Evolutionary conservation across 345 rosid species (phyloP), one percentile per base, ranked within the genome.

Genomic region (Atalantia buxifolia): DNA sequence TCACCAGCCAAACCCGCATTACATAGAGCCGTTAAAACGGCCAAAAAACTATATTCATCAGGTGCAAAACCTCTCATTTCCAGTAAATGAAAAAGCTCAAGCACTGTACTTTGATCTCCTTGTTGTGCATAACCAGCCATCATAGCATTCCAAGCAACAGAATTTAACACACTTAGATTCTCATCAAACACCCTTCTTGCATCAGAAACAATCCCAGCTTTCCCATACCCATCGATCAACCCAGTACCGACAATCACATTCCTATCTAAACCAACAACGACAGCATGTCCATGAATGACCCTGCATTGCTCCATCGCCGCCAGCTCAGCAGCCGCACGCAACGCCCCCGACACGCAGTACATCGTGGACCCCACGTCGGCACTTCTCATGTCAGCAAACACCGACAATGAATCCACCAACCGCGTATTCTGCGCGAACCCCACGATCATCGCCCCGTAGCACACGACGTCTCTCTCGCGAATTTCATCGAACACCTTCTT

Each of bases 101-200:
- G 55, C 9, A 77, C 87, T 0, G 85, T 65, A n/a, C 38, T 48
- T 2, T 55, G 57, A 77, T 86, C 83, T 9, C 91, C 91, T 8
- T 80, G 91, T 27, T 88, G 89, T 33, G 89, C 87, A 68, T 86
- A 88, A 59, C 77, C 79, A 14, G 87, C 77, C 87, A 86, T 85
- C 82, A 86, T 78, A 3, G 87, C 75, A 69, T 88, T 88, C 87
- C 89, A 88, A 0, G 81, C 84, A 0, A 85, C 79, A 16, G 75
- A 27, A 77, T 84, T 86, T 86, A 86, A 78, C 24, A n/a, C 67
- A 1, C 59, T 69, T 27, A 79, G 30, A 64, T 82, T 85, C 75
- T 88, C 88, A 38, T 83, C 76, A 69, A 86, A 88, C 5, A 85
- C 81, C 6, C 65, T 71, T n/a, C 88, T 79, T 9, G 89, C 87